phyloP scores from a whole-genome alignment of 176 grass and related monocot species.

The Zea luxurians region DNA sequence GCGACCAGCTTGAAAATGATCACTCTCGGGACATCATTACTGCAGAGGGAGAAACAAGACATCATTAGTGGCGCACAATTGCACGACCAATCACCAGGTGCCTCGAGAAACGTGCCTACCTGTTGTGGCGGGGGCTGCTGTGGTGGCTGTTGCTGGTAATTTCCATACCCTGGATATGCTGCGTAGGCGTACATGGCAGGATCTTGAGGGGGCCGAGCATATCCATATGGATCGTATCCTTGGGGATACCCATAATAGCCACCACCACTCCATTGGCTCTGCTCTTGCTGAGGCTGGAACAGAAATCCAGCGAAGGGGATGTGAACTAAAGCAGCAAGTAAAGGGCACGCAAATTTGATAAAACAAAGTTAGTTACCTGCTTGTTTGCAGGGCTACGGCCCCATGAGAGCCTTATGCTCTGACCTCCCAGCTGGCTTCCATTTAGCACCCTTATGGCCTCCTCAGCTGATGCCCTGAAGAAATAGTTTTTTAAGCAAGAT shows the following conservation, averaged over 20 bases:
- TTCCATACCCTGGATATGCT: slow-evolving; percentile 50
- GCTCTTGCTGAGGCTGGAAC: slow-evolving; percentile 54
- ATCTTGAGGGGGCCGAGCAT: slow-evolving; percentile 49
- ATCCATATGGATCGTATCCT: slow-evolving; percentile 51
- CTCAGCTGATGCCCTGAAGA: slow-evolving; percentile 46
- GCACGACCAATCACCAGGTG: not conserved
- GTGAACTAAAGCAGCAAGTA: not conserved
- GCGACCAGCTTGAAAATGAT: not conserved
- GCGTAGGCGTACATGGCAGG: slow-evolving; percentile 41
- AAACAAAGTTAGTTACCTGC: slow-evolving; percentile 26
- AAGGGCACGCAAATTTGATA: not conserved
- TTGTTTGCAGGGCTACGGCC: slow-evolving; percentile 60
- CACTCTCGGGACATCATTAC: not conserved
- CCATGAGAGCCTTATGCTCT: slow-evolving; percentile 62
- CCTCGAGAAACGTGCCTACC: slow-evolving; percentile 18
- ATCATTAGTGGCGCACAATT: not conserved
- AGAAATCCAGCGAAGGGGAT: not conserved
- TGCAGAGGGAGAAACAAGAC: slow-evolving; percentile 1
- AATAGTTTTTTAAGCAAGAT: not conserved
- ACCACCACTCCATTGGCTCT: slow-evolving; percentile 53
- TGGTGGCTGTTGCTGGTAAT: slow-evolving; percentile 39
- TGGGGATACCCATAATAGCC: slow-evolving; percentile 50
- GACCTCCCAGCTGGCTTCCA: slow-evolving; percentile 50
- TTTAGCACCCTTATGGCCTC: slow-evolving; percentile 48
- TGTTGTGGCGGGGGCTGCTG: slow-evolving; percentile 42